Percentiles rank a stretch among this genome's conserved stretches.
Conservation (phyloP, 2,329 filamentous ascomycete species). For the Helotiales sp. region DNA sequence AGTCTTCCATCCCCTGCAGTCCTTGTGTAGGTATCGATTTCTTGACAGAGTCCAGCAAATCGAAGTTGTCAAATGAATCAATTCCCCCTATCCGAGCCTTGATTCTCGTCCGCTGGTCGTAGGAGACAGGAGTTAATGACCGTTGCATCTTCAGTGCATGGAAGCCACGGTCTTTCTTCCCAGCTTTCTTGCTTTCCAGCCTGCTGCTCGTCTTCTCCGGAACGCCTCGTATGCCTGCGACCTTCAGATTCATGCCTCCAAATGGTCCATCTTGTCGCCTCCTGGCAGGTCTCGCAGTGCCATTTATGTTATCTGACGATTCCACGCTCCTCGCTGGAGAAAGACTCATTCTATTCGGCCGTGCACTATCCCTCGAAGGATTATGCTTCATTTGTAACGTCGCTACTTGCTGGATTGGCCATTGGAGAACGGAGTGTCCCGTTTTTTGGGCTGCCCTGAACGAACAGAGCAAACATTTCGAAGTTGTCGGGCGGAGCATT, state of each 20-base stretch:
- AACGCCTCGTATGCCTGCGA: slow-evolving; percentile 44
- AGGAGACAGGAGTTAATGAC: slow-evolving; percentile 73
- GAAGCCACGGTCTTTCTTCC: slow-evolving; percentile 44
- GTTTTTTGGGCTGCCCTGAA: slow-evolving; percentile 24
- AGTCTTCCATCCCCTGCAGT: slow-evolving; percentile 70
- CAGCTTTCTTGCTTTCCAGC: slow-evolving; percentile 25
- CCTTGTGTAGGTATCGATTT: slow-evolving; percentile 72
- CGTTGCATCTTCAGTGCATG: slow-evolving; percentile 96
- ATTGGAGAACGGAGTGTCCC: slow-evolving; percentile 14
- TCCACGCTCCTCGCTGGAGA: slow-evolving; percentile 26
- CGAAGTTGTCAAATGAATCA: slow-evolving; percentile 79
- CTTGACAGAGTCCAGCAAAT: slow-evolving; percentile 70
- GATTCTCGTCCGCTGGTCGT: slow-evolving; percentile 58
- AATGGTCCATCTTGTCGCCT: slow-evolving; percentile 53
- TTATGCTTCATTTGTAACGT: slow-evolving; percentile 25
- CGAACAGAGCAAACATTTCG: slow-evolving; percentile 31
- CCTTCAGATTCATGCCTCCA: slow-evolving; percentile 57
- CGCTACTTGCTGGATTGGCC: slow-evolving; percentile 30
- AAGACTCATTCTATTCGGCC: slow-evolving; percentile 31
- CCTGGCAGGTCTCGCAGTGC: slow-evolving; percentile 32
- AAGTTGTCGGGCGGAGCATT: slow-evolving; percentile 31
- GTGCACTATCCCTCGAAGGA: slow-evolving; percentile 7
- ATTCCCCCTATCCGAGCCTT: slow-evolving; percentile 62
- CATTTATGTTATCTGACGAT: slow-evolving; percentile 8
- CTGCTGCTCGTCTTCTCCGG: slow-evolving; percentile 31